Evolutionary conservation across 768 basidiomycete species (phyloP).

Genomic region (Suillus spraguei): DNA sequence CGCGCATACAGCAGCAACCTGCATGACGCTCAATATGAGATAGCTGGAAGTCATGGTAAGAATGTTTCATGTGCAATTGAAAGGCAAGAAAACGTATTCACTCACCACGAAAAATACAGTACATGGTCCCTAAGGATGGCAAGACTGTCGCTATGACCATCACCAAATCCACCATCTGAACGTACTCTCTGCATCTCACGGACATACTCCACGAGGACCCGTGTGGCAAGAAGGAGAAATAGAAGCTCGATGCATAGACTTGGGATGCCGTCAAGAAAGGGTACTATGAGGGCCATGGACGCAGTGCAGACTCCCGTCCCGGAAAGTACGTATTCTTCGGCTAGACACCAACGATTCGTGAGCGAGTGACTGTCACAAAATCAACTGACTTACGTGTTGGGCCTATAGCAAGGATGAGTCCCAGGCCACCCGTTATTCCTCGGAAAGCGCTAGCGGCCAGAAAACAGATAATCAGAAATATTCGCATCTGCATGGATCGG

Average conservation of each 20-base stretch:
- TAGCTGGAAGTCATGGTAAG: background rate
- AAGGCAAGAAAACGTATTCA: background rate
- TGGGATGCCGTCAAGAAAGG: constrained; percentile 1
- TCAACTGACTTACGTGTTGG: background rate
- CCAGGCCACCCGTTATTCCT: background rate
- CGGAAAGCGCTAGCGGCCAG: background rate
- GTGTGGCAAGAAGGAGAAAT: background rate
- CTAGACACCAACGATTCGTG: background rate
- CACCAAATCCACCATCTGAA: background rate
- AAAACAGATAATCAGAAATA: background rate
- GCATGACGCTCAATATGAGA: background rate
- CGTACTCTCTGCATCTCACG: background rate
- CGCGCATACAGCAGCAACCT: background rate
- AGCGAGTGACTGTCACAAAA: background rate
- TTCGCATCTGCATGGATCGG: background rate
- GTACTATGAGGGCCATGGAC: background rate
- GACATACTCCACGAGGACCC: background rate
- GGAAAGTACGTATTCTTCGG: background rate
- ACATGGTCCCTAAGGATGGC: background rate
- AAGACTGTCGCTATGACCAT: background rate
- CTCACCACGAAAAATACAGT: constrained; percentile 6
- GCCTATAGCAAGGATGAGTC: background rate
- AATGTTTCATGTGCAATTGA: background rate
- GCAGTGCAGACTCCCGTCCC: background rate
- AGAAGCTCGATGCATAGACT: constrained; percentile 2